These are phyloP conservation scores for Phoma sp. DNA, from an alignment of 2,329 filamentous ascomycete species.

Conservation along the genomic window DNA sequence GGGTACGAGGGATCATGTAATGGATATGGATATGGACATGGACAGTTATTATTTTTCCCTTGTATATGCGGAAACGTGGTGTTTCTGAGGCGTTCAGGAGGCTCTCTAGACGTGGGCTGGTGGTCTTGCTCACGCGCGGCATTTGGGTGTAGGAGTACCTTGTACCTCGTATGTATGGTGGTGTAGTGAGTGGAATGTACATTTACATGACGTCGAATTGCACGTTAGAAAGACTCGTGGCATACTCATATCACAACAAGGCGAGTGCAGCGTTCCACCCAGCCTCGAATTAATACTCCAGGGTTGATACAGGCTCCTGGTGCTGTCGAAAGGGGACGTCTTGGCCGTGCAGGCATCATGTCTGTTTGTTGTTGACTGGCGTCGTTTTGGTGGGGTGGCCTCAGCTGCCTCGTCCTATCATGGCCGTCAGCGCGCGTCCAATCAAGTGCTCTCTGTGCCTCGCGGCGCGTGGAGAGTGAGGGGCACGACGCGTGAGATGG, in stretches of 20 bases:
- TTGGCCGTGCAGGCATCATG: conserved; percentile 8
- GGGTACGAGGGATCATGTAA: neutral
- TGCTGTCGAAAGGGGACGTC: neutral
- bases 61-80: neutral
- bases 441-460: conserved; percentile 25
- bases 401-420: neutral
- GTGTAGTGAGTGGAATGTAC: neutral
- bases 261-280: no score
- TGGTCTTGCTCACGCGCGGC: neutral
- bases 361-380: conserved; percentile 2
- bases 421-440: conserved; percentile 10
- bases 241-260: no score
- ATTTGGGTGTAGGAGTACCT: neutral
- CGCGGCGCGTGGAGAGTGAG: conserved; percentile 20
- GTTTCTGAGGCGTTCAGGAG: neutral
- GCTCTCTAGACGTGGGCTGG: neutral
- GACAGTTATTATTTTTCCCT: neutral
- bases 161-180: neutral
- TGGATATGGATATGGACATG: neutral
- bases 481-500: conserved; percentile 24
- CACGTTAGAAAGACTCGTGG: no score
- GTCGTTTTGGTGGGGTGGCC: conserved; percentile 1
- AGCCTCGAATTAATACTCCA: no score
- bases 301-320: neutral
- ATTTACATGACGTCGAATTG: no score